Evolutionary conservation across 179 eudicot species (phyloP).

Genomic region (Silene coronaria): DNA sequence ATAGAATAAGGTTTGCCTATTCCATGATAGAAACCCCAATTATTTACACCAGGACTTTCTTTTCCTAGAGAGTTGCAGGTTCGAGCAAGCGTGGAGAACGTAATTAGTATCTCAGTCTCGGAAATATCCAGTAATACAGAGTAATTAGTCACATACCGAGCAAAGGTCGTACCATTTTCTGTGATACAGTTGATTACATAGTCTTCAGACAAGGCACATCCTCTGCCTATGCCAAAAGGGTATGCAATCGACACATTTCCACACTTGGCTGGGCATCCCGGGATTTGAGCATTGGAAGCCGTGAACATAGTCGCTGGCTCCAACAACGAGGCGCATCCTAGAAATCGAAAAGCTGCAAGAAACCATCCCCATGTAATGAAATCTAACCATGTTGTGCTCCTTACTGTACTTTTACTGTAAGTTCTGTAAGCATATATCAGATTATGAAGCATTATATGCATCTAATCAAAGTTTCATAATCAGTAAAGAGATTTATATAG

Average conservation of each 20-base stretch:
- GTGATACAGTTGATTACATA: conserved; percentile 12
- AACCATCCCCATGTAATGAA: not conserved
- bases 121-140: conserved; percentile 29
- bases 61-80: conserved; percentile 20
- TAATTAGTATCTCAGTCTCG: conserved; percentile 27
- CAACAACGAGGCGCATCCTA: conserved; percentile 3
- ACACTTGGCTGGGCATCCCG: conserved; percentile 24
- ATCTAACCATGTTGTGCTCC: no score
- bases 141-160: conserved; percentile 13
- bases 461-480: no score
- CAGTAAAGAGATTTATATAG: no score
- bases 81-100: conserved; percentile 19
- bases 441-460: no score
- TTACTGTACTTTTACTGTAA: no score
- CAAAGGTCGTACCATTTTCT: not conserved
- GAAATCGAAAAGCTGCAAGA: conserved; percentile 7
- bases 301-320: conserved; percentile 21
- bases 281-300: conserved; percentile 18
- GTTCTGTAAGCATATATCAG: no score
- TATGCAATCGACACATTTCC: conserved; percentile 27
- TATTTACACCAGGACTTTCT: conserved; percentile 5
- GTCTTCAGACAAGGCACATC: conserved; percentile 17
- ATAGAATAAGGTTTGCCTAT: conserved; percentile 29
- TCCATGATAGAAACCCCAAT: not conserved
- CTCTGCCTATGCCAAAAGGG: conserved; percentile 31